Conservation (phyloP, 495 filamentous ascomycete species). For the Xanthoparmelia taractica region DNA sequence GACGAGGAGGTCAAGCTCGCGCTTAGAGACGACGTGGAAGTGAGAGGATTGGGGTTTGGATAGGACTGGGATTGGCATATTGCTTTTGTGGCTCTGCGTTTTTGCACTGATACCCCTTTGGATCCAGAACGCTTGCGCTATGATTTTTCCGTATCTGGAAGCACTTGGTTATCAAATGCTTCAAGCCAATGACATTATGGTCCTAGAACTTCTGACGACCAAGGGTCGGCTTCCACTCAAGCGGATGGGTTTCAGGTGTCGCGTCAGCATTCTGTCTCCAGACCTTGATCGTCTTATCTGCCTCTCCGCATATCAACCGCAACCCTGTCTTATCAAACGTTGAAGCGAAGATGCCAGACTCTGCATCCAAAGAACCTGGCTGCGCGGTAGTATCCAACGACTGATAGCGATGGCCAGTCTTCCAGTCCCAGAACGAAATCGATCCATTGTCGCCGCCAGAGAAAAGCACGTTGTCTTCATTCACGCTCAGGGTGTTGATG, state of each 20-base stretch:
- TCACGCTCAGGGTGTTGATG: constrained; percentile 89
- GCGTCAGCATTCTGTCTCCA: constrained; percentile 90
- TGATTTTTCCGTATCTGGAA: not conserved
- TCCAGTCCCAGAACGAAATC: constrained; percentile 99
- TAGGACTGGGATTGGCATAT: constrained; percentile 26
- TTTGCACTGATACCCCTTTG: constrained; percentile 1
- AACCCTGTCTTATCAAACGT: constrained; percentile 86
- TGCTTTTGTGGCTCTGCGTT: not conserved
- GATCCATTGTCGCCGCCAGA: constrained; percentile 94
- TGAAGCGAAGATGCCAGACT: constrained; percentile 86
- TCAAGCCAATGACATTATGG: too few relatives aligned
- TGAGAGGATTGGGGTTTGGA: constrained; percentile 58
- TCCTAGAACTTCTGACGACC: constrained; percentile 60
- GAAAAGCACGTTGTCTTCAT: constrained; percentile 91
- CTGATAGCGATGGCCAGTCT: constrained; percentile 88
- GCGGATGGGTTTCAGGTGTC: constrained; percentile 81
- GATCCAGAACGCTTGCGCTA: constrained; percentile 13
- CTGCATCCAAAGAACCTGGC: constrained; percentile 87
- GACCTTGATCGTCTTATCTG: constrained; percentile 95
- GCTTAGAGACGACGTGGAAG: constrained; percentile 79
- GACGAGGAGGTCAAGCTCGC: constrained; percentile 86
- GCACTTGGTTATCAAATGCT: not conserved
- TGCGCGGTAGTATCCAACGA: constrained; percentile 81
- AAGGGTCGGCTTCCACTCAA: constrained; percentile 87
- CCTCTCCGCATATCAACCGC: constrained; percentile 85